Conservation (phyloP, 495 filamentous ascomycete genomes). For the Penicillium macrosclerotiorum region DNA sequence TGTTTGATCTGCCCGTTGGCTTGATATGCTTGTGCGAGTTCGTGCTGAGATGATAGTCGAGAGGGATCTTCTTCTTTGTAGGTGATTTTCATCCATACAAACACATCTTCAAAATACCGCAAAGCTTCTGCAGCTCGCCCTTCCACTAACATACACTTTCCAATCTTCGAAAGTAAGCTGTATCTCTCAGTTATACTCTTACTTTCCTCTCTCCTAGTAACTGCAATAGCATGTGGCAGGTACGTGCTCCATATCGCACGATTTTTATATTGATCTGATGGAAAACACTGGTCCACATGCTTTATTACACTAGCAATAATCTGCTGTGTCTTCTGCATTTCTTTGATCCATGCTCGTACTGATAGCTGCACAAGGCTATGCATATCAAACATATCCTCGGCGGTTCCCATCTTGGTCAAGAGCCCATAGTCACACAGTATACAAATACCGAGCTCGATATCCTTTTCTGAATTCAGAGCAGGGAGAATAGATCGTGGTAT, state of each 20-base stretch:
- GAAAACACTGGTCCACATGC: slow-evolving; percentile 29
- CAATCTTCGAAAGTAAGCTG: slow-evolving; percentile 15
- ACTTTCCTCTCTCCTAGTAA: slow-evolving; percentile 2
- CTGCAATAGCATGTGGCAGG: slow-evolving; percentile 30
- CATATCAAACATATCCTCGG: slow-evolving; percentile 28
- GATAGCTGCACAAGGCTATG: slow-evolving; percentile 49
- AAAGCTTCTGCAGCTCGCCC: slow-evolving; percentile 32
- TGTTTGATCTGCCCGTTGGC: slow-evolving; percentile 26
- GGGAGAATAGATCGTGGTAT: slow-evolving; percentile 27
- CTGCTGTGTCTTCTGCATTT: slow-evolving; percentile 8
- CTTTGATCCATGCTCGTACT: slow-evolving; percentile 30
- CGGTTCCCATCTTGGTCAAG: slow-evolving; percentile 16
- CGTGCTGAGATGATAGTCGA: slow-evolving; percentile 29
- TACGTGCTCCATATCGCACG: slow-evolving; percentile 28
- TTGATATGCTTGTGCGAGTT: slow-evolving; percentile 22
- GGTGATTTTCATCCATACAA: slow-evolving; percentile 15
- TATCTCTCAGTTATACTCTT: slow-evolving; percentile 11
- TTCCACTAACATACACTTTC: slow-evolving; percentile 11
- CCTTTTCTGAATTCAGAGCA: slow-evolving; percentile 8
- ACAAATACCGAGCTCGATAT: slow-evolving; percentile 23
- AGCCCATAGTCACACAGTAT: slow-evolving; percentile 29
- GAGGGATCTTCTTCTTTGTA: slow-evolving; percentile 23
- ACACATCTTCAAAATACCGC: slow-evolving; percentile 14
- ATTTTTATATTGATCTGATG: slow-evolving; percentile 26
- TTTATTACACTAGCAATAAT: slow-evolving; percentile 9